phyloP scores from a whole-genome alignment of 1,139 yeast genomes.

The Diutina sp. region DNA sequence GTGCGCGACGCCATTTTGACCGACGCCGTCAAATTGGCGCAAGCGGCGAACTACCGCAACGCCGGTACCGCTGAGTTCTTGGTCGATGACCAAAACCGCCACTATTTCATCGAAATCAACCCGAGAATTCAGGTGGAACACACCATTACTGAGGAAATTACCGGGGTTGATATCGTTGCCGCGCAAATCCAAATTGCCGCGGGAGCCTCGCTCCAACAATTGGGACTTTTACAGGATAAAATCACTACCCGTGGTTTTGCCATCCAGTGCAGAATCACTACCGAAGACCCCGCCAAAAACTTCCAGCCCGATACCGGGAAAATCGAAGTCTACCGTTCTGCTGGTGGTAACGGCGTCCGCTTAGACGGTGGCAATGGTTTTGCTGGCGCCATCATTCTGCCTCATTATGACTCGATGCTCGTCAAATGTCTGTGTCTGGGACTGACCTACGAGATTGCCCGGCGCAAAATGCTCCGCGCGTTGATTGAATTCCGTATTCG shows the following conservation, averaged over 20 bases:
- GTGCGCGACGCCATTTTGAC: constrained; percentile 86
- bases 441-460: constrained; percentile 88
- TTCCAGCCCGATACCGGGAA: constrained; percentile 99
- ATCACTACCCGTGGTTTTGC: constrained; percentile 97
- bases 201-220: constrained; percentile 86
- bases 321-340: constrained; percentile 93
- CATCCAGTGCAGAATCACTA: constrained; percentile 97
- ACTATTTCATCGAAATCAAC: constrained; percentile 94
- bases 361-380: constrained; percentile 98
- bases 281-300: constrained; percentile 93
- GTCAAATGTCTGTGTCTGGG: constrained; percentile 97
- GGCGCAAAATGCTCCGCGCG: constrained; percentile 95
- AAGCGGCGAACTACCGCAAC: constrained; percentile 78
- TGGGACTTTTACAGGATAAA: constrained; percentile 87
- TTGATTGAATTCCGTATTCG: constrained; percentile 94
- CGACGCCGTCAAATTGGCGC: constrained; percentile 90
- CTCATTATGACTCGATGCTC: constrained; percentile 97
- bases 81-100: constrained; percentile 89
- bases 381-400: constrained; percentile 96
- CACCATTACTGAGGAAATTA: constrained; percentile 96
- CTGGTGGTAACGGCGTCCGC: constrained; percentile 99
- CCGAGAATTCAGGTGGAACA: constrained; percentile 99
- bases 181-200: constrained; percentile 99
- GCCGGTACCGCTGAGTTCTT: constrained; percentile 99
- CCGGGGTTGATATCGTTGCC: constrained; percentile 95